Conservation (phyloP, 257 asterid species). For the Solanum tarijense region DNA sequence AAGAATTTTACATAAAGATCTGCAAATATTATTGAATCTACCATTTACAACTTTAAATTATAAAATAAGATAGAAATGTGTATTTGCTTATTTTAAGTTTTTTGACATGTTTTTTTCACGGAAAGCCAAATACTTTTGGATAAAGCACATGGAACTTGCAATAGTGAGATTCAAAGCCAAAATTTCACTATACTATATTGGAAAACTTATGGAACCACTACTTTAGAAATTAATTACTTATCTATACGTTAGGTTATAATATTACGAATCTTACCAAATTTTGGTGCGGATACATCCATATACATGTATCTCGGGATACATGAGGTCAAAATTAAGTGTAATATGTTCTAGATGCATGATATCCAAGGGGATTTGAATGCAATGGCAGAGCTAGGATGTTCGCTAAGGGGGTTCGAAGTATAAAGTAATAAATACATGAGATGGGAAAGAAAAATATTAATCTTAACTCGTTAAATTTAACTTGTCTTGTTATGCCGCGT, state of each 20-base stretch:
- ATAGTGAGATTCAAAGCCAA: neutral
- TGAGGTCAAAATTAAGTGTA: neutral
- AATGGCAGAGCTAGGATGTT: no score
- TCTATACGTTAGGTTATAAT: no score
- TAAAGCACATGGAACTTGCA: neutral
- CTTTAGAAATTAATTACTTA: neutral
- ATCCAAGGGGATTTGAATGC: neutral
- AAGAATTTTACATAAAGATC: neutral
- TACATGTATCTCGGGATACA: neutral
- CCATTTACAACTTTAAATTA: neutral
- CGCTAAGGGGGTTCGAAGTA: no score
- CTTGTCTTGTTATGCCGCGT: no score
- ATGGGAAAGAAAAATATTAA: no score
- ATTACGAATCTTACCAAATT: no score
- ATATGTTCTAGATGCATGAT: no score
- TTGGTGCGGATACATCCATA: no score
- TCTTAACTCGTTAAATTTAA: no score
- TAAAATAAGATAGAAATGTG: neutral
- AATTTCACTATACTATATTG: neutral
- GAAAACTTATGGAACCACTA: neutral
- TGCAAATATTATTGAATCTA: neutral
- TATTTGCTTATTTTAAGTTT: neutral
- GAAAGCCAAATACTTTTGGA: neutral
- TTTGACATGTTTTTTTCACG: neutral
- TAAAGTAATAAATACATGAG: no score